These are phyloP conservation scores for Hibiscus mutabilis DNA, from an alignment of 345 rosid genomes.

Conservation along the genomic window DNA sequence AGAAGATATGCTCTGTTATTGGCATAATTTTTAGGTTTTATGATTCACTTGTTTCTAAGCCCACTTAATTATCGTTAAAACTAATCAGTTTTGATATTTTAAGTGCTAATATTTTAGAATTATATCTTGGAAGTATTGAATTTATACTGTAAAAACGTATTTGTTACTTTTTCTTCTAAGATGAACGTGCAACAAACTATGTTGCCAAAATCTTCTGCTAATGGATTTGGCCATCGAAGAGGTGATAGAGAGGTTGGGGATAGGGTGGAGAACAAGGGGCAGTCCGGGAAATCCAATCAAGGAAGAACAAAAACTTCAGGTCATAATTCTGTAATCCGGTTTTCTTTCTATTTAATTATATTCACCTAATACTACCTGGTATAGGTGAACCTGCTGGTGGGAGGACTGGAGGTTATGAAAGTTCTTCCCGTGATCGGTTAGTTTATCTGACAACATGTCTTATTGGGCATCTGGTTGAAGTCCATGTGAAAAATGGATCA, in stretches of 20 bases:
- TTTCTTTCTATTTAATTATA: conserved; percentile 3
- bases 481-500: conserved; percentile 66
- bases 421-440: conserved; percentile 58
- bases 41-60: background rate
- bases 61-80: background rate
- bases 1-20: background rate
- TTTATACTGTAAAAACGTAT: background rate
- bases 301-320: conserved; percentile 42
- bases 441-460: conserved; percentile 58
- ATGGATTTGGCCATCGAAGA: conserved; percentile 60
- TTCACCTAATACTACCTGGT: conserved; percentile 16
- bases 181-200: conserved; percentile 49
- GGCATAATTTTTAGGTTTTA: background rate
- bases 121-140: background rate
- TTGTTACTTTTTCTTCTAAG: background rate
- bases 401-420: conserved; percentile 42
- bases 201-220: conserved; percentile 44
- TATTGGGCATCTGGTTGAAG: conserved; percentile 82
- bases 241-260: conserved; percentile 51
- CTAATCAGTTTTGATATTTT: background rate
- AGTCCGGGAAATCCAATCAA: conserved; percentile 44
- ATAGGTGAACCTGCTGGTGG: conserved; percentile 33
- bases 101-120: background rate
- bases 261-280: conserved; percentile 45
- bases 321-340: conserved; percentile 20